These are phyloP conservation scores for Heterobasidion parviporum DNA, from an alignment of 1,284 basidiomycete genomes.

Conservation along the genomic window DNA sequence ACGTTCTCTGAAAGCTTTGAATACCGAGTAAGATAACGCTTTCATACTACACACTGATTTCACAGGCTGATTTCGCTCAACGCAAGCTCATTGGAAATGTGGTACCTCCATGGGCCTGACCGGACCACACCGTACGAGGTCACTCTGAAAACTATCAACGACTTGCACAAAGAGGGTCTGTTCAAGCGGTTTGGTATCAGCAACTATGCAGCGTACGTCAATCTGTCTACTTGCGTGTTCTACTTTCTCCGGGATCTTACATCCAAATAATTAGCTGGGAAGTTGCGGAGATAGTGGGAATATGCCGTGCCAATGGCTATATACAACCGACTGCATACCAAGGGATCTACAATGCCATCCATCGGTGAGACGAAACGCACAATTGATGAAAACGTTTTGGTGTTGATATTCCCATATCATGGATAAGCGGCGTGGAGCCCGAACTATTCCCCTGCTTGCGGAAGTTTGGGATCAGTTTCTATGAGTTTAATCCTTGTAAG, in stretches of 20 bases:
- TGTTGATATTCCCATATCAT: neutral
- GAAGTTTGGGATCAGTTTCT: slow-evolving; percentile 54
- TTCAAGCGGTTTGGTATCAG: slow-evolving; percentile 40
- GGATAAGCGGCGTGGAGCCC: slow-evolving; percentile 34
- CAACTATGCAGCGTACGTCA: slow-evolving; percentile 35
- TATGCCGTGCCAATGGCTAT: slow-evolving; percentile 47
- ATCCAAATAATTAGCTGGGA: slow-evolving; percentile 33
- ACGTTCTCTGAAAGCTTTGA: slow-evolving; percentile 34
- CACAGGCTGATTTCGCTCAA: neutral
- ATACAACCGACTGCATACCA: slow-evolving; percentile 65
- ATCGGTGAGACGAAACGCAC: slow-evolving; percentile 21
- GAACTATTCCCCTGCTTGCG: slow-evolving; percentile 59
- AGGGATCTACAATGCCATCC: slow-evolving; percentile 51
- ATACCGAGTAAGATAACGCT: slow-evolving; percentile 31
- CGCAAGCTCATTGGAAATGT: slow-evolving; percentile 32
- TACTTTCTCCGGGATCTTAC: too few species aligned
- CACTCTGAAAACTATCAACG: slow-evolving; percentile 40
- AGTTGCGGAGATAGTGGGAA: slow-evolving; percentile 55
- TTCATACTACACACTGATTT: neutral
- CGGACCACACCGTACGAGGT: slow-evolving; percentile 36
- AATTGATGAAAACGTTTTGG: neutral
- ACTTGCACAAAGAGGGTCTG: slow-evolving; percentile 40
- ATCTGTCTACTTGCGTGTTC: too few species aligned
- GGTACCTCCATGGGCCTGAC: slow-evolving; percentile 50
- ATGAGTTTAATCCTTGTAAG: slow-evolving; percentile 44